A percentile compares a stretch with the other conserved stretches of the same genome.
phyloP scores from a whole-genome alignment of 257 asterid genomes.

The Solanum gandarillasii region DNA sequence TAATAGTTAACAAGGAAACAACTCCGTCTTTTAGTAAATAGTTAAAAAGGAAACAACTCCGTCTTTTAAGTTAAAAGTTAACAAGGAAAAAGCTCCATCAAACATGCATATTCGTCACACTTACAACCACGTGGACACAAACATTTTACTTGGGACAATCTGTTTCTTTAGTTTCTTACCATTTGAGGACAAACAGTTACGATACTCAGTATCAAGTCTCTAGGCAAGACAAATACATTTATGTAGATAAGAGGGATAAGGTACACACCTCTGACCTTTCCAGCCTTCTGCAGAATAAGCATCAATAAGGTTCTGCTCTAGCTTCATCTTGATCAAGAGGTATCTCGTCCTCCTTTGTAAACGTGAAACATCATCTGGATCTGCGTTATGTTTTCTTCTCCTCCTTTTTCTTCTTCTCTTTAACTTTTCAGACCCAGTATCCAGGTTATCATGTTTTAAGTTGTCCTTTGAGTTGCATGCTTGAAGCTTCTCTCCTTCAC shows the following conservation, averaged over 20 bases:
- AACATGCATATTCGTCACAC: not conserved
- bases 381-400: conserved; percentile 38
- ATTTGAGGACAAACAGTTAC: not conserved
- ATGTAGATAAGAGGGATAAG: not conserved
- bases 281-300: conserved; percentile 97
- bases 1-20: not conserved
- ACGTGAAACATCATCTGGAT: conserved; percentile 77
- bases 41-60: not conserved
- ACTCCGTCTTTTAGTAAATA: not conserved
- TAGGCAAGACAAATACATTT: not conserved
- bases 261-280: conserved; percentile 93
- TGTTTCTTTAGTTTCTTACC: not conserved
- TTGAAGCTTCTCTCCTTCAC: conserved; percentile 15
- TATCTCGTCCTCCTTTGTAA: conserved; percentile 85
- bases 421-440: conserved; percentile 19
- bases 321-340: conserved; percentile 71
- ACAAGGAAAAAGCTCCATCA: not conserved
- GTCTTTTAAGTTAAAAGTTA: too few relatives aligned
- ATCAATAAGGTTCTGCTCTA: conserved; percentile 94
- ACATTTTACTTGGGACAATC: not conserved
- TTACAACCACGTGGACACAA: not conserved
- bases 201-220: not conserved
- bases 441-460: conserved; percentile 15
- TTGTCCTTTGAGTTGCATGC: conserved; percentile 8
- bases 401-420: conserved; percentile 43